Evolutionary conservation across 441 rosid species (phyloP).

Genomic region (Dalechampia spathulata): DNA sequence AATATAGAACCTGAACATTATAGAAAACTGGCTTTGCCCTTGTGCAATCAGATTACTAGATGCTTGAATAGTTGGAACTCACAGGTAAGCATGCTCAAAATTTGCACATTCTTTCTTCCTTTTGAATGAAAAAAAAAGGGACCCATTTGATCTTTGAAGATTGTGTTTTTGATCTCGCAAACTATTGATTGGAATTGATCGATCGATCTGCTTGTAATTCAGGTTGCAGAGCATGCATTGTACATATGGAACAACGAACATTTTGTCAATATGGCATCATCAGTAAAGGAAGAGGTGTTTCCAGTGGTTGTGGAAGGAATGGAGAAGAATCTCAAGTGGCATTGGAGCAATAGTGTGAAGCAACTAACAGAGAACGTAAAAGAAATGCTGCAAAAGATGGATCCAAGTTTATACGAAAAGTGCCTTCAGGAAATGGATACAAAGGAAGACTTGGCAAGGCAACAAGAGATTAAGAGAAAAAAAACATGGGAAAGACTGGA

Average conservation of each 20-base stretch:
- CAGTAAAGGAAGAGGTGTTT: slow-evolving; percentile 43
- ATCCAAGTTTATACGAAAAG: slow-evolving; percentile 32
- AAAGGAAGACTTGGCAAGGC: slow-evolving; percentile 22
- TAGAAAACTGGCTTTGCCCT: slow-evolving; percentile 41
- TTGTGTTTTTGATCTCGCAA: too few relatives aligned
- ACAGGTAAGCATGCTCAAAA: slow-evolving; percentile 28
- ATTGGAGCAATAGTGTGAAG: slow-evolving; percentile 53
- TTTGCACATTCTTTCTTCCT: not conserved
- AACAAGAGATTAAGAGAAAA: slow-evolving; percentile 30
- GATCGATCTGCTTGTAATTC: too few relatives aligned
- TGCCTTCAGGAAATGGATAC: slow-evolving; percentile 24
- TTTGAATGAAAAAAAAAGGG: too few relatives aligned
- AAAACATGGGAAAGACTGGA: slow-evolving; percentile 42
- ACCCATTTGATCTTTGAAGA: too few relatives aligned
- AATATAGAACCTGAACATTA: slow-evolving; percentile 52
- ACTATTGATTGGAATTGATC: too few relatives aligned
- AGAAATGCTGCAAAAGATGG: slow-evolving; percentile 44
- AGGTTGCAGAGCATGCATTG: slow-evolving; percentile 58
- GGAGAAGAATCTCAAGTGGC: slow-evolving; percentile 50
- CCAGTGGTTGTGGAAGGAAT: slow-evolving; percentile 46
- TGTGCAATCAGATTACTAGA: slow-evolving; percentile 35
- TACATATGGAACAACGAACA: slow-evolving; percentile 54
- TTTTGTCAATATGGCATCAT: slow-evolving; percentile 47
- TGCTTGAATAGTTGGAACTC: slow-evolving; percentile 52
- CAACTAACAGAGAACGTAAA: slow-evolving; percentile 49